A percentile compares a stretch with the other conserved stretches of the same genome.
Conservation (phyloP, 352 stramenopile species). For the Thalassiosira ordinaria region DNA sequence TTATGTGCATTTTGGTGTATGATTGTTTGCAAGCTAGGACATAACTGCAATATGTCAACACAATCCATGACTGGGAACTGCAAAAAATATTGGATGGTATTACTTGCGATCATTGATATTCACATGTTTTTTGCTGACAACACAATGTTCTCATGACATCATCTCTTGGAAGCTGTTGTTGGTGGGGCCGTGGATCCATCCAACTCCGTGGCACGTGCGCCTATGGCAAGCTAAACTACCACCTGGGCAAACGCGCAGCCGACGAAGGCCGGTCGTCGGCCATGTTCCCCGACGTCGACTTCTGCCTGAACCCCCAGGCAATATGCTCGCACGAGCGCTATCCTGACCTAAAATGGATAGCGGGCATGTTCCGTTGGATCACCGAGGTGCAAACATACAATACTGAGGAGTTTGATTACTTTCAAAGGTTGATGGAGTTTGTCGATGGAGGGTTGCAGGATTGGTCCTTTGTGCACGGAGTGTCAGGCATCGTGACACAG, state of each 20-base stretch:
- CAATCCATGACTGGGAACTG: too few relatives aligned
- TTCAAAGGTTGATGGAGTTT: slow-evolving; percentile 39
- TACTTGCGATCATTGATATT: too few relatives aligned
- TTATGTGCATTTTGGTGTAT: too few relatives aligned
- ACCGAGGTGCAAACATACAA: slow-evolving; percentile 58
- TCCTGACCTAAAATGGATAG: slow-evolving; percentile 49
- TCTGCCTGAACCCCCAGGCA: slow-evolving; percentile 45
- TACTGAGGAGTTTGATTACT: slow-evolving; percentile 50
- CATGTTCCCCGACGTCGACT: slow-evolving; percentile 53
- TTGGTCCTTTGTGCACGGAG: slow-evolving; percentile 39
- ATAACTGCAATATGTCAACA: too few relatives aligned
- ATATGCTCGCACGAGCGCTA: slow-evolving; percentile 39
- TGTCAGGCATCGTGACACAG: slow-evolving; percentile 44
- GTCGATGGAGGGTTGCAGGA: slow-evolving; percentile 54
- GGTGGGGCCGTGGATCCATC: slow-evolving; percentile 41
- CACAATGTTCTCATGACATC: too few relatives aligned
- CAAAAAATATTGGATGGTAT: too few relatives aligned
- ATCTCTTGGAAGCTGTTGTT: slow-evolving; percentile 59
- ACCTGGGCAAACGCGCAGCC: slow-evolving; percentile 37
- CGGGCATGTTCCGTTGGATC: slow-evolving; percentile 60
- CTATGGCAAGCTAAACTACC: slow-evolving; percentile 53
- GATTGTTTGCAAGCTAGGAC: too few relatives aligned
- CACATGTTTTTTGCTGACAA: too few relatives aligned
- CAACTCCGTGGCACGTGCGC: slow-evolving; percentile 36
- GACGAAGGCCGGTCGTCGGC: slow-evolving; percentile 15